A percentile compares a stretch with the other conserved stretches of the same genome.
Evolutionary conservation across 768 basidiomycete species (phyloP).

Genomic region (Lentinula sp.): DNA sequence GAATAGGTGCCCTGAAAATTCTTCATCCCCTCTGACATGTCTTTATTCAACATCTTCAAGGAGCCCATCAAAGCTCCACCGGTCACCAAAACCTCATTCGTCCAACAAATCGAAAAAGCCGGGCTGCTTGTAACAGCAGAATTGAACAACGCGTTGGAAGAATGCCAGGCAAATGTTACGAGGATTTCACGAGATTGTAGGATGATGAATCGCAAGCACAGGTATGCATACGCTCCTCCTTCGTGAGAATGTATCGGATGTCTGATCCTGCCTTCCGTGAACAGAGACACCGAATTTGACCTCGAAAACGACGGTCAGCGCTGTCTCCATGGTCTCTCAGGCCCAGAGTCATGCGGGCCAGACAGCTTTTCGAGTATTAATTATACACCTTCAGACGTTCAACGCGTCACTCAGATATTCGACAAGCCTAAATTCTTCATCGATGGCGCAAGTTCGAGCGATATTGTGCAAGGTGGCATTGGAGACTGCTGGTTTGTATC

Average conservation of each 20-base stretch:
- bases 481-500: constrained; percentile 53
- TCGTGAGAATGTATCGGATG: constrained; percentile 1
- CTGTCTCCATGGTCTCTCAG: constrained; percentile 35
- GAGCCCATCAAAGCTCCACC: not conserved
- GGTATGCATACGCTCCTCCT: constrained; percentile 27
- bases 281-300: constrained; percentile 54
- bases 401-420: constrained; percentile 46
- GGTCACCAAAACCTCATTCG: constrained; percentile 16
- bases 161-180: constrained; percentile 38
- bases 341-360: constrained; percentile 1
- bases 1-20: too few species aligned
- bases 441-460: constrained; percentile 34
- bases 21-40: not conserved
- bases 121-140: constrained; percentile 41
- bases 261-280: not conserved
- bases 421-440: constrained; percentile 44
- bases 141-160: constrained; percentile 37
- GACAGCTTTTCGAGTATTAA: not conserved
- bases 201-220: constrained; percentile 42
- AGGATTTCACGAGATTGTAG: constrained; percentile 40
- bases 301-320: constrained; percentile 32
- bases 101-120: constrained; percentile 25
- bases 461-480: constrained; percentile 43
- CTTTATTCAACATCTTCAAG: constrained; percentile 9
- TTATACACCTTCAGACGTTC: constrained; percentile 31